Evolutionary conservation across 495 filamentous ascomycete species (phyloP).

Genomic region (Aspergillus hancockii): DNA sequence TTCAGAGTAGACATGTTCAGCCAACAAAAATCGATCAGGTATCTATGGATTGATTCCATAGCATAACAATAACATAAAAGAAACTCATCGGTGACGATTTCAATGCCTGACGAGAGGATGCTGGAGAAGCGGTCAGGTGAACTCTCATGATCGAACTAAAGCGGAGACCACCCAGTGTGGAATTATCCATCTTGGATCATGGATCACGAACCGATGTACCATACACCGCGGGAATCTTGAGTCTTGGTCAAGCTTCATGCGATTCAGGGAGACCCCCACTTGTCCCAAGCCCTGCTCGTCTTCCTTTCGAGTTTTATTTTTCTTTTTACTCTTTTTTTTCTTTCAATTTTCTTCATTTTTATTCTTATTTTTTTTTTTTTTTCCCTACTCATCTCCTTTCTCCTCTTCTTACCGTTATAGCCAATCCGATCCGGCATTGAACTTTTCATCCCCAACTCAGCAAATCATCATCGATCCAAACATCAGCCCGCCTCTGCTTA

Average conservation of each 20-base stretch:
- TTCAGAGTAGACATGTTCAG: not conserved
- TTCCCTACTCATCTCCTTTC: not conserved
- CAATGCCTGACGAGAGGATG: conserved; percentile 11
- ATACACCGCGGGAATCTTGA: conserved; percentile 12
- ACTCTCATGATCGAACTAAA: conserved; percentile 4
- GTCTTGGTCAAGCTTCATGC: conserved; percentile 28
- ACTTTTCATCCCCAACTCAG: conserved; percentile 11
- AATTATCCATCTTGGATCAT: conserved; percentile 1
- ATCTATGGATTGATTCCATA: not conserved
- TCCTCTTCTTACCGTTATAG: not conserved
- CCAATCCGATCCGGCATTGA: not conserved
- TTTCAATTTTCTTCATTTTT: conserved; percentile 17
- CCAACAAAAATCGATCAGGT: not conserved
- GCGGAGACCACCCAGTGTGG: not conserved
- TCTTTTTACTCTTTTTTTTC: not conserved
- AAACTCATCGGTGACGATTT: conserved; percentile 8
- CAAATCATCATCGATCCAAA: conserved; percentile 20
- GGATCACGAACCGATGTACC: conserved; percentile 1
- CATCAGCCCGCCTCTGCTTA: conserved; percentile 1
- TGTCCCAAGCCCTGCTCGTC: conserved; percentile 3
- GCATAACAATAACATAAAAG: conserved; percentile 6
- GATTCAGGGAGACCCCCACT: conserved; percentile 28
- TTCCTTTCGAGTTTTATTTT: not conserved
- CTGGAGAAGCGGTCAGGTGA: conserved; percentile 8
- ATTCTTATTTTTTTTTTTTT: not conserved